Evolutionary conservation across 371 early-diverging fungal genomes (phyloP), one percentile per base, ranked within the genome.

Genomic region (Saksenaea vasiformis): DNA sequence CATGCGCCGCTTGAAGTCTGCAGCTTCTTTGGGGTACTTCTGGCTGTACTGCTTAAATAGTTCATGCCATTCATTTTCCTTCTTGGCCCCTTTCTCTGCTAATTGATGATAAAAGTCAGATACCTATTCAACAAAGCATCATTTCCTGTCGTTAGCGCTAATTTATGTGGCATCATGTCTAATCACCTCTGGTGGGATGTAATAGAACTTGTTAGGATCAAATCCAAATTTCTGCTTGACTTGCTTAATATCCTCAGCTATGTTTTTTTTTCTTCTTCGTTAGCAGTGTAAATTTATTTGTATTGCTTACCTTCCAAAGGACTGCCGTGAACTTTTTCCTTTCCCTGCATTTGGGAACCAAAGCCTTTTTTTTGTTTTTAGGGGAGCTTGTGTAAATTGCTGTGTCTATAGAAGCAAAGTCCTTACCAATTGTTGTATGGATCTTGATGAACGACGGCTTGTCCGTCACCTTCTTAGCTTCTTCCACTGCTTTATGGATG

Each of bases 401-500:
- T 19, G 3, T 27, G 24, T 35, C 8, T 15, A 60, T 54, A 26
- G 15, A 22, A 22, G 17, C 3, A 2, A 8, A 19, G 3, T 22
- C 35, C 77, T 61, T 70, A 77, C 75, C 94, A 37, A 94, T 95
- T 39, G 87, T 91, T 27, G 93, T 95, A 59, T 79, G 78, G 79
- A 97, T 77, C 74, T 90, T 90, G 85, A 97, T 96, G 64, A 97
- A 68, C 35, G 93, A 84, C 34, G 98, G 98, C 74, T 93, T 94
- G 72, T 92, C 88, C 43, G 85, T 90, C 57, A 93, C 94, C 24
- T 79, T 73, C 81, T 93, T 92, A 56, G 97, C 96, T 24, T 78
- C 80, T 58, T 87, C 90, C 36, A 94, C 86, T 53, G 96, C 95
- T 28, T 76, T 72, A 58, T 86, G 72, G 55, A 99, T 87, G 26